A percentile compares a stretch with the other conserved stretches of the same genome.
These are phyloP conservation scores for Trichoderma parareesei DNA, from an alignment of 495 filamentous ascomycete species.

Conservation along the genomic window DNA sequence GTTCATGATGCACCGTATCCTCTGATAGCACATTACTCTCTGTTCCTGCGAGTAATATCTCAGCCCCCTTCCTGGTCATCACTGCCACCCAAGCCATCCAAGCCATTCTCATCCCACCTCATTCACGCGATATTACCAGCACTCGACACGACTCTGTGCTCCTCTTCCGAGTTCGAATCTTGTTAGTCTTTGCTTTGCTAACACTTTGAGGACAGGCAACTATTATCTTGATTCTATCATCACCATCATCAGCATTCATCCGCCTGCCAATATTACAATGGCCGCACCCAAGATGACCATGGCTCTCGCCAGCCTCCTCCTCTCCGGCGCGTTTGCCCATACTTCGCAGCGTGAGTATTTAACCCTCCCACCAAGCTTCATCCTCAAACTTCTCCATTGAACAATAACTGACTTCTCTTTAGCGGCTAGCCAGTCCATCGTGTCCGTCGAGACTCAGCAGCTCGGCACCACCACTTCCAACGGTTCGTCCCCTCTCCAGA, in stretches of 20 bases:
- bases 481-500: not conserved
- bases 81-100: not conserved
- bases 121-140: not conserved
- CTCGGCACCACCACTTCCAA: slow-evolving; percentile 10
- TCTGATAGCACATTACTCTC: not conserved
- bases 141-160: not conserved
- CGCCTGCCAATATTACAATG: not conserved
- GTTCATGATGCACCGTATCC: not conserved
- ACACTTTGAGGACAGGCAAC: not conserved
- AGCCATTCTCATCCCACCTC: not conserved
- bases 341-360: not conserved
- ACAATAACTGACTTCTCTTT: not conserved
- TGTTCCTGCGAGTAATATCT: not conserved
- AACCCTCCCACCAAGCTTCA: not conserved
- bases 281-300: slow-evolving; percentile 2
- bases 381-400: not conserved
- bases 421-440: not conserved
- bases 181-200: not conserved
- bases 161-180: no score
- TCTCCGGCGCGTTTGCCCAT: not conserved
- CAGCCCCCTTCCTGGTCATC: not conserved
- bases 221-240: not conserved
- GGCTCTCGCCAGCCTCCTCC: slow-evolving; percentile 4
- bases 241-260: not conserved
- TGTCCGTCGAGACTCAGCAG: slow-evolving; percentile 4